Evolutionary conservation across 257 asterid genomes (phyloP).

Genomic region (Fraxinus excelsior): DNA sequence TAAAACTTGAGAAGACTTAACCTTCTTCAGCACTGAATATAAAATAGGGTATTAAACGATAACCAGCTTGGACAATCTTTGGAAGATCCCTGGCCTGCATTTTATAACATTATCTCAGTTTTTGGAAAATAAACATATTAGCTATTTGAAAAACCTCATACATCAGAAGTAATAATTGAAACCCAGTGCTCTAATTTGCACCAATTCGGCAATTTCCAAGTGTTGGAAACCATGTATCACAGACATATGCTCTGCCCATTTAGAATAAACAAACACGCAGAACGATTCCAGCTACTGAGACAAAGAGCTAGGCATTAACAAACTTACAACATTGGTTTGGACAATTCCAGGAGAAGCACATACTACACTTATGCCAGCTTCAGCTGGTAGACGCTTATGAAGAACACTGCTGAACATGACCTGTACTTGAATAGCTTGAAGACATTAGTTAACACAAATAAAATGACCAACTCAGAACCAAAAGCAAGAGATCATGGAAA

Average conservation of each 20-base stretch:
- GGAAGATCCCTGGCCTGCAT: constrained; percentile 98
- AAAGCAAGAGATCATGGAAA: constrained; percentile 1
- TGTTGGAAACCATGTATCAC: neutral
- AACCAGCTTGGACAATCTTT: constrained; percentile 76
- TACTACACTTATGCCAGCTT: constrained; percentile 77
- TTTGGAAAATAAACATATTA: neutral
- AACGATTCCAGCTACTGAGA: neutral
- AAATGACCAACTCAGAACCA: constrained; percentile 1
- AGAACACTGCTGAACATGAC: constrained; percentile 91
- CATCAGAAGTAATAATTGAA: neutral
- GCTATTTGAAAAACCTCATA: neutral
- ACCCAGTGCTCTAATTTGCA: neutral
- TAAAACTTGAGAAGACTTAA: constrained; percentile 23
- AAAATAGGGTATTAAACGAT: constrained; percentile 83
- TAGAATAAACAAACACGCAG: neutral
- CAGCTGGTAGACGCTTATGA: constrained; percentile 84
- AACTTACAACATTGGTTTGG: constrained; percentile 94
- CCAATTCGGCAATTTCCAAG: neutral
- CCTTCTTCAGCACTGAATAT: constrained; percentile 94
- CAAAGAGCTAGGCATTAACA: constrained; percentile 11
- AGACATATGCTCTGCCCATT: neutral
- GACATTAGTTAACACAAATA: constrained; percentile 18
- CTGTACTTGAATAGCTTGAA: constrained; percentile 47
- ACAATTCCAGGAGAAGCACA: constrained; percentile 97
- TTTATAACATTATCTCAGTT: constrained; percentile 15